Conservation (phyloP, 106 monocot genomes). For the Dioscorea dumetorum region DNA sequence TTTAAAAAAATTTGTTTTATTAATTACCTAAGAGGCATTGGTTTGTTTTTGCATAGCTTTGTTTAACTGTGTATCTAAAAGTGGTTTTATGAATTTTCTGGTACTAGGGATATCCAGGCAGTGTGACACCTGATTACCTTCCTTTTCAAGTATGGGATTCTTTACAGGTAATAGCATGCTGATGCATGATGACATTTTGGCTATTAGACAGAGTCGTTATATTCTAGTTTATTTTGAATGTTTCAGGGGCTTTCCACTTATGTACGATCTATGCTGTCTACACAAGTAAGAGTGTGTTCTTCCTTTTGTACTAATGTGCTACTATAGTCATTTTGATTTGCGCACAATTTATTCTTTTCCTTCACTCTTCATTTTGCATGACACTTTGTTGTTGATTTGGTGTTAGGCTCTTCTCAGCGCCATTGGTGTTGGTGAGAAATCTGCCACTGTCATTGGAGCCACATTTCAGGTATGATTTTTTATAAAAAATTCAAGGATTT, state of each 20-base stretch:
- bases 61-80: neutral
- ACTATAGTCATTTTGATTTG: no score
- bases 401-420: constrained; percentile 85
- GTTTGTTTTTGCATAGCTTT: neutral
- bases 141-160: constrained; percentile 97
- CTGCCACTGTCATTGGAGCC: constrained; percentile 96
- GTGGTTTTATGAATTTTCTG: neutral
- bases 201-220: no score
- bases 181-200: neutral
- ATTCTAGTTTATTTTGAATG: no score
- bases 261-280: constrained; percentile 90
- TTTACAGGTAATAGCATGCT: constrained; percentile 53
- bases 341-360: no score
- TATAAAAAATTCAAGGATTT: neutral
- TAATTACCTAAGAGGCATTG: no score
- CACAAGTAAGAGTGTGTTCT: constrained; percentile 62
- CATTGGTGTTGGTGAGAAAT: constrained; percentile 93
- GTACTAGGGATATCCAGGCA: constrained; percentile 78
- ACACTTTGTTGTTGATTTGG: constrained; percentile 11
- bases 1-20: no score
- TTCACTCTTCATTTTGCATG: neutral
- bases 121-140: constrained; percentile 91
- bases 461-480: constrained; percentile 81
- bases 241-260: constrained; percentile 89
- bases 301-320: neutral